These are phyloP conservation scores for Pyricularia sp. DNA, from an alignment of 2,329 filamentous ascomycete genomes.

Conservation along the genomic window DNA sequence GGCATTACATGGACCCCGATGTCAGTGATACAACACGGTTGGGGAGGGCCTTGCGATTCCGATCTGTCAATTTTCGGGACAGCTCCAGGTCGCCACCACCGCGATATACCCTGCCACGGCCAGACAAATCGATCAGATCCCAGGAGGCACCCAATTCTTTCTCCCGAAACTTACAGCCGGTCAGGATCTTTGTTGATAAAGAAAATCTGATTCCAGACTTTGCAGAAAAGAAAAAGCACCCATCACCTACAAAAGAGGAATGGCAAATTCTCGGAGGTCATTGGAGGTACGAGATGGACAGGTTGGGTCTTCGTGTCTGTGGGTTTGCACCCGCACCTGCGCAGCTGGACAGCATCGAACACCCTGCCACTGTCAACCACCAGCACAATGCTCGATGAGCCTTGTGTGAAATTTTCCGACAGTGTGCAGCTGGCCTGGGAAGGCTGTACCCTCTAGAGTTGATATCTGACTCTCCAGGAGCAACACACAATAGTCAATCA, in stretches of 20 bases:
- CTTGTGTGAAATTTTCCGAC: neutral
- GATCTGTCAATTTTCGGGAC: neutral
- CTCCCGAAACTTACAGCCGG: neutral
- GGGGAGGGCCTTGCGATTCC: neutral
- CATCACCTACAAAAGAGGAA: conserved; percentile 2
- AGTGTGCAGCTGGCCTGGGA: too few species aligned
- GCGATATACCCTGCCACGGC: neutral
- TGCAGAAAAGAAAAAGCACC: conserved; percentile 1
- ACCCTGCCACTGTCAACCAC: neutral
- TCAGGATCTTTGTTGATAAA: neutral
- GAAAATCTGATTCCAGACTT: neutral
- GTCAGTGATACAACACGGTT: neutral
- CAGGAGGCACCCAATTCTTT: neutral
- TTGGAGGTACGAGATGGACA: neutral
- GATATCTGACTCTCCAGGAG: too few species aligned
- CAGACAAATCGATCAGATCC: neutral
- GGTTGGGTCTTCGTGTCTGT: neutral
- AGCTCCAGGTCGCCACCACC: neutral
- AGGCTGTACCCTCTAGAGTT: too few species aligned
- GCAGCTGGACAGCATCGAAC: neutral
- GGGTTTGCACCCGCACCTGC: neutral
- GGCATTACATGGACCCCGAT: neutral
- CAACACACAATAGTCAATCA: too few species aligned
- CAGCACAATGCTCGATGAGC: neutral
- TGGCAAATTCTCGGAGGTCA: neutral